These are phyloP conservation scores for Gossypium schwendimanii DNA, from an alignment of 441 rosid species.

Conservation along the genomic window DNA sequence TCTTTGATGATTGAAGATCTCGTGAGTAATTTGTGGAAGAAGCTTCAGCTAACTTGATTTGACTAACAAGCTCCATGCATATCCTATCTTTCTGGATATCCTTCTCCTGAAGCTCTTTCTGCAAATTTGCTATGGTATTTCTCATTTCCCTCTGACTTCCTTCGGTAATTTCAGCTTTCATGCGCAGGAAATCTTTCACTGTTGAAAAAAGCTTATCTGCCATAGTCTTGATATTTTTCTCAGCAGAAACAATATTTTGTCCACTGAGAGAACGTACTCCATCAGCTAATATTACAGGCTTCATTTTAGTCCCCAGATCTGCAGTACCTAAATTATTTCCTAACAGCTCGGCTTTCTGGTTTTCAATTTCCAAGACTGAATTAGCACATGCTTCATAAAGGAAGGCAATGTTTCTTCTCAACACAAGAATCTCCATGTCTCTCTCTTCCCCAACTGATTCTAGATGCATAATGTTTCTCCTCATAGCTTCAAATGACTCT, in stretches of 20 bases:
- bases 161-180: constrained; percentile 47
- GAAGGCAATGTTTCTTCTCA: constrained; percentile 48
- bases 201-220: constrained; percentile 51
- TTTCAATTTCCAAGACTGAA: constrained; percentile 66
- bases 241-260: constrained; percentile 33
- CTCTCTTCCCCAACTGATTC: constrained; percentile 48
- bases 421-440: constrained; percentile 43
- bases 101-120: constrained; percentile 90
- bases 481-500: constrained; percentile 40
- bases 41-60: constrained; percentile 93
- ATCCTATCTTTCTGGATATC: constrained; percentile 77
- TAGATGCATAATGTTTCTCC: constrained; percentile 30
- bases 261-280: constrained; percentile 26
- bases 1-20: constrained; percentile 67
- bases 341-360: constrained; percentile 41
- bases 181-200: constrained; percentile 42
- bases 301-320: constrained; percentile 28
- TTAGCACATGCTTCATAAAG: constrained; percentile 70
- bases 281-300: constrained; percentile 23
- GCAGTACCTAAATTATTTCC: constrained; percentile 26
- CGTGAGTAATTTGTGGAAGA: constrained; percentile 46
- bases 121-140: constrained; percentile 59
- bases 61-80: constrained; percentile 81
- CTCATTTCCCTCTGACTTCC: constrained; percentile 69
- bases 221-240: constrained; percentile 50